These are phyloP conservation scores for Colletotrichum sp. DNA, from an alignment of 2,329 filamentous ascomycete species.

Conservation along the genomic window DNA sequence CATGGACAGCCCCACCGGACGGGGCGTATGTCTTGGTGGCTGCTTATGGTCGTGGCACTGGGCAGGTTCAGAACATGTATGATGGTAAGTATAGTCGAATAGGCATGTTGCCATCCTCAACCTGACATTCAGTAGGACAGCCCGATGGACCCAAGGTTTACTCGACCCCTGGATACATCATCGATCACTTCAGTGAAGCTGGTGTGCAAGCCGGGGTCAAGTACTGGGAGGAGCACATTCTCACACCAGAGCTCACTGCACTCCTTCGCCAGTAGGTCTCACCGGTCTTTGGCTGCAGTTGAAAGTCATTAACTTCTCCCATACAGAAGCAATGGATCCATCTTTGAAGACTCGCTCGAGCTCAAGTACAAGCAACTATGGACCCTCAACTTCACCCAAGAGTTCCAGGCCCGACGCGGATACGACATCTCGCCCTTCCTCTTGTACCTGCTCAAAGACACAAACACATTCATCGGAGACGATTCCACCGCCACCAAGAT, in stretches of 20 bases:
- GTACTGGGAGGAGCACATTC: background rate
- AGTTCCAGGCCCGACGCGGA: background rate
- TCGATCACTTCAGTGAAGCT: background rate
- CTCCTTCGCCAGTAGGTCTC: background rate
- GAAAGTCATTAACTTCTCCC: rapidly evolving
- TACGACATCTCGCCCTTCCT: background rate
- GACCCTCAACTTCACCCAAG: background rate
- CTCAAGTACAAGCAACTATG: background rate
- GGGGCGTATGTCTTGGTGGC: background rate
- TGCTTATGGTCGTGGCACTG: background rate
- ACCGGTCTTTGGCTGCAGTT: background rate
- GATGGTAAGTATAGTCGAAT: background rate
- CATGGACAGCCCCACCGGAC: background rate
- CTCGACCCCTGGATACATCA: background rate
- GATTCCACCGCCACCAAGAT: background rate
- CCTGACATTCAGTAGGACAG: background rate
- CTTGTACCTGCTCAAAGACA: background rate
- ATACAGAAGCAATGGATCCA: background rate
- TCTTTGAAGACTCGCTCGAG: background rate
- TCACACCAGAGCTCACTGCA: background rate
- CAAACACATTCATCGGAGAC: background rate
- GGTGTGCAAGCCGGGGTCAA: background rate
- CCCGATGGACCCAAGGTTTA: background rate
- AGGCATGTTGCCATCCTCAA: background rate
- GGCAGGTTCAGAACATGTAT: background rate